These are phyloP conservation scores for Lactarius psammicola DNA, from an alignment of 768 basidiomycete species.

Conservation along the genomic window DNA sequence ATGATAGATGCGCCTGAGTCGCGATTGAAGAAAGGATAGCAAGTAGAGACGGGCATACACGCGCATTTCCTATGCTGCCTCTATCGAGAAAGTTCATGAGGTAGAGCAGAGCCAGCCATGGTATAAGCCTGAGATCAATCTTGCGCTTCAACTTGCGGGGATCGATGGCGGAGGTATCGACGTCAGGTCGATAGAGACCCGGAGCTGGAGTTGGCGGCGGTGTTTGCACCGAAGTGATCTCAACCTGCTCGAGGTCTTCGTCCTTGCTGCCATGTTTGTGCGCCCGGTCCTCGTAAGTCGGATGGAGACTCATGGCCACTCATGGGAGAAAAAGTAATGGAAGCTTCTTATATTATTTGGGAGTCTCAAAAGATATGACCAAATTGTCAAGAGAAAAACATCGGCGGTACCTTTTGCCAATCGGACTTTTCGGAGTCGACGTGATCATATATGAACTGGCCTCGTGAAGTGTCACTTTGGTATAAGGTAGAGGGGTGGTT, in stretches of 20 bases:
- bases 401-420: too few species aligned
- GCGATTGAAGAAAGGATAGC: neutral
- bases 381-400: too few species aligned
- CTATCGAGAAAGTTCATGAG: conserved; percentile 68
- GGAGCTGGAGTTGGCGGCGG: conserved; percentile 16
- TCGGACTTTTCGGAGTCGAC: too few species aligned
- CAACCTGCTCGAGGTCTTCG: neutral
- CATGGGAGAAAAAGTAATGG: too few species aligned
- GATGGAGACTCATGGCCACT: neutral
- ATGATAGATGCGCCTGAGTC: neutral
- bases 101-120: conserved; percentile 74
- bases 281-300: neutral
- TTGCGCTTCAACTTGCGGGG: conserved; percentile 55
- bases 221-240: neutral
- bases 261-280: neutral
- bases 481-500: too few species aligned
- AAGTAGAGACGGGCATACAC: conserved; percentile 41
- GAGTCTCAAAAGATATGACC: too few species aligned
- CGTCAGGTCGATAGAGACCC: conserved; percentile 46
- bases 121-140: conserved; percentile 66
- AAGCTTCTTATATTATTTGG: too few species aligned
- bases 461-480: too few species aligned
- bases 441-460: too few species aligned
- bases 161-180: conserved; percentile 54
- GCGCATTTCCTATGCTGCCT: conserved; percentile 69